These are phyloP conservation scores for Suillus weaverae DNA, from an alignment of 768 basidiomycete genomes.

Conservation along the genomic window DNA sequence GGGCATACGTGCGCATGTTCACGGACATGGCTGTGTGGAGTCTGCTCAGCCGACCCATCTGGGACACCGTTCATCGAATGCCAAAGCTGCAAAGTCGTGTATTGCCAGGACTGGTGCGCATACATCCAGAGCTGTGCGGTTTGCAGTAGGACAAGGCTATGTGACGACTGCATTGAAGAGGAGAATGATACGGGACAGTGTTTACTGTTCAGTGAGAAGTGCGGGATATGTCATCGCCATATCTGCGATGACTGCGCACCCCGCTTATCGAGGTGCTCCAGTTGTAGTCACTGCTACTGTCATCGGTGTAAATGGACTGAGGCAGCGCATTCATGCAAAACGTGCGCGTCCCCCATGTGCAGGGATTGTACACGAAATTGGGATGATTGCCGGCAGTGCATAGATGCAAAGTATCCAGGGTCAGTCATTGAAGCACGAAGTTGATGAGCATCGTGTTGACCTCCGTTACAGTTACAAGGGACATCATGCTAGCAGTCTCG, in stretches of 20 bases:
- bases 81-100: neutral
- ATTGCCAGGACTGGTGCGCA: constrained; percentile 3
- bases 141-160: neutral
- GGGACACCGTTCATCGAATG: neutral
- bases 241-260: neutral
- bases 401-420: constrained; percentile 2
- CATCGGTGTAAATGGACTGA: constrained; percentile 2
- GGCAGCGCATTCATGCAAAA: neutral
- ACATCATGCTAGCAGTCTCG: neutral
- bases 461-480: neutral
- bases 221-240: constrained; percentile 1
- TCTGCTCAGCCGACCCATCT: neutral
- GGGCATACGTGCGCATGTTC: neutral
- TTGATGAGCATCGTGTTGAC: neutral
- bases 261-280: neutral
- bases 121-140: neutral
- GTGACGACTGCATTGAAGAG: constrained; percentile 4
- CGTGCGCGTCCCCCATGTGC: neutral
- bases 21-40: constrained; percentile 1
- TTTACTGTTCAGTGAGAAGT: neutral
- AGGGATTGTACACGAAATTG: constrained; percentile 3
- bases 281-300: constrained; percentile 1
- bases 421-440: neutral
- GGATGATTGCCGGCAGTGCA: constrained; percentile 1
- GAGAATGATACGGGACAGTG: neutral